A percentile compares a stretch with the other conserved stretches of the same genome.
phyloP scores from a whole-genome alignment of 768 basidiomycete species.

The Amanita fuliginea region DNA sequence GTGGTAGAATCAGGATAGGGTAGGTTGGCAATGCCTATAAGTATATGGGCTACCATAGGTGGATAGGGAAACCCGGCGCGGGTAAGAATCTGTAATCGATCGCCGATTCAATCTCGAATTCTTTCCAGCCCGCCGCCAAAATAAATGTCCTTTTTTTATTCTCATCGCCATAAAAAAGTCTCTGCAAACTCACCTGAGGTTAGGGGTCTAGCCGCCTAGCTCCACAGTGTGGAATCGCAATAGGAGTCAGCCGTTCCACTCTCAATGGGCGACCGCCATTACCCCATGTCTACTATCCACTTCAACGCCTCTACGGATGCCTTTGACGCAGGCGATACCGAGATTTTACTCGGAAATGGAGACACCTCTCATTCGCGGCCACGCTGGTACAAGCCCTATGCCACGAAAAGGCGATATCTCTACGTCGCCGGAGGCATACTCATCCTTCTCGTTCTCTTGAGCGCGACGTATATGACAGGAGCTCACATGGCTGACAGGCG shows the following conservation, averaged over 20 bases:
- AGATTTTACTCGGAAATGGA: slow-evolving; percentile 7
- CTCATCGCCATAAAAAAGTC: too few species aligned
- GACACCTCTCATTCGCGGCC: background rate
- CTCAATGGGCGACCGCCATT: background rate
- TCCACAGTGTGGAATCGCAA: background rate
- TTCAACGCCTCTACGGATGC: background rate
- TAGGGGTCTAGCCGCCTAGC: too few species aligned
- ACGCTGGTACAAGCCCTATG: background rate
- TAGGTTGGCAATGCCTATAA: background rate
- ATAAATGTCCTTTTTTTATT: too few species aligned
- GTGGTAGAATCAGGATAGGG: background rate
- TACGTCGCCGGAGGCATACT: slow-evolving; percentile 18
- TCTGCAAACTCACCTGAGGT: too few species aligned
- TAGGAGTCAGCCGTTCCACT: background rate
- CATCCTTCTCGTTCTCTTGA: slow-evolving; percentile 17
- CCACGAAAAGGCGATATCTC: slow-evolving; percentile 4
- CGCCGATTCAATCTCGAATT: too few species aligned
- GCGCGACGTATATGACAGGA: slow-evolving; percentile 8
- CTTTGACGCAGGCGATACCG: background rate
- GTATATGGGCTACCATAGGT: too few species aligned
- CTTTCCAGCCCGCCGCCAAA: too few species aligned
- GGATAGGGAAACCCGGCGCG: too few species aligned
- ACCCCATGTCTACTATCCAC: slow-evolving; percentile 1
- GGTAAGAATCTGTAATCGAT: too few species aligned
- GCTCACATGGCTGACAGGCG: background rate